phyloP scores from a whole-genome alignment of 768 basidiomycete species.

The Xerocomellus dryophilus region DNA sequence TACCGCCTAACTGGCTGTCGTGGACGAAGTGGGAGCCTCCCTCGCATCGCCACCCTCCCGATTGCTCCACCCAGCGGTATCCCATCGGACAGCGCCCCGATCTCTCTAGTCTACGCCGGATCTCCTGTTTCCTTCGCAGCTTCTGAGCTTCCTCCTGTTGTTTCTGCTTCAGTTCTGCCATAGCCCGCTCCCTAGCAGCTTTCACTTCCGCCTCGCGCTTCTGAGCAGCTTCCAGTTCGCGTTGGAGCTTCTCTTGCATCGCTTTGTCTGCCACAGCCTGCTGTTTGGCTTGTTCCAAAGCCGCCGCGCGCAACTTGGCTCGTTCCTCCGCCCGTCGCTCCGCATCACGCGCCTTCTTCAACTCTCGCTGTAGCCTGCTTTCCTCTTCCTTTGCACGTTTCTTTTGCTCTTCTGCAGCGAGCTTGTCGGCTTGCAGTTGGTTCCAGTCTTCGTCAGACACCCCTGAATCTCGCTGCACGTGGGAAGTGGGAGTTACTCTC shows the following conservation, averaged over 20 bases:
- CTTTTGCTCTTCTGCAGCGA: conserved; percentile 22
- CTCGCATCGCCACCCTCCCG: conserved; percentile 43
- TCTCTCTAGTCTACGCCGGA: conserved; percentile 39
- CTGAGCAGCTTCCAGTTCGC: conserved; percentile 27
- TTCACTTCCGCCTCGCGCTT: conserved; percentile 20
- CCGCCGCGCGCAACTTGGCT: conserved; percentile 18
- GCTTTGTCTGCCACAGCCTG: conserved; percentile 19
- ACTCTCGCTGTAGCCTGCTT: conserved; percentile 14
- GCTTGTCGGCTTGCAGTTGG: conserved; percentile 42
- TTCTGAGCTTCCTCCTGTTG: conserved; percentile 38
- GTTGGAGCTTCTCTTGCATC: conserved; percentile 22
- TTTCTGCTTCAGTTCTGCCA: conserved; percentile 28
- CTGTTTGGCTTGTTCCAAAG: conserved; percentile 18
- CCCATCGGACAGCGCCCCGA: conserved; percentile 53
- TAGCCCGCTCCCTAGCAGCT: conserved; percentile 23
- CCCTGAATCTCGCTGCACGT: conserved; percentile 43
- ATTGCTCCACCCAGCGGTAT: conserved; percentile 42
- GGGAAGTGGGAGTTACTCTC: not conserved
- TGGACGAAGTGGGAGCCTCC: conserved; percentile 45
- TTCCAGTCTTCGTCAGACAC: conserved; percentile 53
- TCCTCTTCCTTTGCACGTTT: conserved; percentile 19
- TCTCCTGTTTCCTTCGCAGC: conserved; percentile 20
- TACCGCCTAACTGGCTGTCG: conserved; percentile 25
- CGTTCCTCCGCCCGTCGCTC: conserved; percentile 25
- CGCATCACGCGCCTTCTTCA: conserved; percentile 15